A percentile compares a stretch with the other conserved stretches of the same genome.
phyloP scores from a whole-genome alignment of 2,329 filamentous ascomycete genomes.

The Colletotrichum tropicicola region DNA sequence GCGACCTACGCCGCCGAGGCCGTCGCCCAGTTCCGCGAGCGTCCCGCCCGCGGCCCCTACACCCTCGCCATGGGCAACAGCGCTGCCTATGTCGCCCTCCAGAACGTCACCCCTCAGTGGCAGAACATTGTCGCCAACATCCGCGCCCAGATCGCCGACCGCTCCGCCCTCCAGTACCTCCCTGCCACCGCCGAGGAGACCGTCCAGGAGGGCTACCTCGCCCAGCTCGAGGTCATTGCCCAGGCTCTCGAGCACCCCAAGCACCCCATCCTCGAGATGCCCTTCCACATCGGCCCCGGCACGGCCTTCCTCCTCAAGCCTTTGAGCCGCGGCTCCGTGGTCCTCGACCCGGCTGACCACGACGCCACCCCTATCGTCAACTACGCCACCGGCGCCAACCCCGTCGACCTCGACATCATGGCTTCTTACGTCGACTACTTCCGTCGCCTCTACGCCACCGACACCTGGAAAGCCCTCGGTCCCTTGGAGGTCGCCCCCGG shows the following conservation, averaged over 20 bases:
- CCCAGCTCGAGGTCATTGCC: conserved; percentile 36
- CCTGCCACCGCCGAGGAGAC: conserved; percentile 29
- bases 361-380: conserved; percentile 42
- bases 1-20: conserved; percentile 43
- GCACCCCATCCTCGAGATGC: conserved; percentile 41
- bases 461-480: conserved; percentile 37
- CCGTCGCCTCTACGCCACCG: conserved; percentile 38
- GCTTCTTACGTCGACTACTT: conserved; percentile 40
- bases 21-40: conserved; percentile 39
- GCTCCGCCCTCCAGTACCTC: conserved; percentile 32
- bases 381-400: conserved; percentile 44
- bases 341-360: conserved; percentile 34
- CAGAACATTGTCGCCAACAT: conserved; percentile 35
- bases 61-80: conserved; percentile 44
- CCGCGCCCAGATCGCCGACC: conserved; percentile 35
- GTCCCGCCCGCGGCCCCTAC: conserved; percentile 45
- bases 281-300: conserved; percentile 36
- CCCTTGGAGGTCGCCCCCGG: conserved; percentile 42
- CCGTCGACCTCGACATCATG: conserved; percentile 46
- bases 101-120: conserved; percentile 34
- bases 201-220: conserved; percentile 36
- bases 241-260: conserved; percentile 38
- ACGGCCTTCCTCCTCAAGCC: conserved; percentile 41
- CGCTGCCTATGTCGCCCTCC: conserved; percentile 40
- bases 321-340: conserved; percentile 44